A percentile compares a stretch with the other conserved stretches of the same genome.
phyloP scores from a whole-genome alignment of 1,284 basidiomycete species.

The Gomphus bonarii region DNA sequence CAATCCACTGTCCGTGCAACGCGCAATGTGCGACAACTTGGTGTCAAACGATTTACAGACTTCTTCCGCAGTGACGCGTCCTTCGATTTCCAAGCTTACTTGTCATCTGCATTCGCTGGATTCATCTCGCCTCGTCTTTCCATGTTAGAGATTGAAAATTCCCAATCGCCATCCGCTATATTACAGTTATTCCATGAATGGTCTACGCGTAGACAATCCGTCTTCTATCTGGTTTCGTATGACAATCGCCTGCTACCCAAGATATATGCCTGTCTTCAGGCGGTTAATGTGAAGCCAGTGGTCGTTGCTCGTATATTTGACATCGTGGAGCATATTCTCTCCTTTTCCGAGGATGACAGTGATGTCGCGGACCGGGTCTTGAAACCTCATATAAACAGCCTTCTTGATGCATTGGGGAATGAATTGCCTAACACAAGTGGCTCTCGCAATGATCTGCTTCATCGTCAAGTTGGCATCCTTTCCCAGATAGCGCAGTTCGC shows the following conservation, averaged over 20 bases:
- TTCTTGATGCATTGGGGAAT: conserved; percentile 66
- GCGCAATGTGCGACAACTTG: conserved; percentile 69
- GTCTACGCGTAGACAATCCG: conserved; percentile 51
- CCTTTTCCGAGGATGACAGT: conserved; percentile 41
- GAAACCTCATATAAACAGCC: conserved; percentile 63
- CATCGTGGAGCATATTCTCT: conserved; percentile 70
- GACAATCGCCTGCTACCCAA: conserved; percentile 66
- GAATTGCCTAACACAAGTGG: conserved; percentile 56
- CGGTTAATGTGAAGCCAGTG: conserved; percentile 78
- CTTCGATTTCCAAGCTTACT: conserved; percentile 72
- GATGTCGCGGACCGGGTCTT: conserved; percentile 49
- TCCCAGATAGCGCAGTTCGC: conserved; percentile 75
- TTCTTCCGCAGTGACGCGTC: conserved; percentile 69
- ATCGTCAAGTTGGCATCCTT: conserved; percentile 77
- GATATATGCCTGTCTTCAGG: conserved; percentile 74
- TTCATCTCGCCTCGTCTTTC: conserved; percentile 81
- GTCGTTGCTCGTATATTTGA: conserved; percentile 82
- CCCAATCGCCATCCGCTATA: conserved; percentile 84
- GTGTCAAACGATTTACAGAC: conserved; percentile 79
- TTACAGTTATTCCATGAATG: conserved; percentile 83
- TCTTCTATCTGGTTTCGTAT: conserved; percentile 56
- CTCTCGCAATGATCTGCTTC: conserved; percentile 36
- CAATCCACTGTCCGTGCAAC: conserved; percentile 30
- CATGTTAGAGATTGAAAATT: conserved; percentile 75
- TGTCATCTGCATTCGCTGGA: conserved; percentile 54